A percentile compares a stretch with the other conserved stretches of the same genome.
Conservation (phyloP, 2,329 filamentous ascomycete genomes). For the Fusarium goolgardi region DNA sequence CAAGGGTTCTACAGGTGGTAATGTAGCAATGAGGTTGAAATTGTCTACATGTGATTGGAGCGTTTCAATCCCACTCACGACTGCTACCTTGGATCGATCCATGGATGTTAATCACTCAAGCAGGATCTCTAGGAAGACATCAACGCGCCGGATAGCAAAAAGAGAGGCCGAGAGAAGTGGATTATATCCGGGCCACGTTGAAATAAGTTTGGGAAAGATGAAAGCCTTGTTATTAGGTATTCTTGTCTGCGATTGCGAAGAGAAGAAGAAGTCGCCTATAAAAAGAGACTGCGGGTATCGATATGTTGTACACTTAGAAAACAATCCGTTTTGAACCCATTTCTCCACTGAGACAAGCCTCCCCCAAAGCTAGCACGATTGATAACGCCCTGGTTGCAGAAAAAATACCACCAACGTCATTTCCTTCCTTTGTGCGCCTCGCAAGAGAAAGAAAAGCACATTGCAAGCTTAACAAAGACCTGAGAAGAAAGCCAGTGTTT, state of each 20-base stretch:
- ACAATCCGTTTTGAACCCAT: conserved; percentile 8
- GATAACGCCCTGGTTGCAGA: conserved; percentile 8
- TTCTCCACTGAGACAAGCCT: conserved; percentile 24
- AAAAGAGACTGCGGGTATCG: conserved; percentile 36
- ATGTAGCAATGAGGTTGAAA: background rate
- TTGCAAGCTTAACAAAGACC: background rate
- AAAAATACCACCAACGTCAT: conserved; percentile 19
- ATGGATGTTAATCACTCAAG: background rate
- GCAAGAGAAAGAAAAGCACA: conserved; percentile 3
- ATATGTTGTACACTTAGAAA: conserved; percentile 35
- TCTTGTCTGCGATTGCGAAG: conserved; percentile 19
- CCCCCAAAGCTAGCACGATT: conserved; percentile 6
- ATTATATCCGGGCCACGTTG: background rate
- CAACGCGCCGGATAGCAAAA: background rate
- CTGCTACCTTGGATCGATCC: background rate
- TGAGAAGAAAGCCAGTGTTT: conserved; percentile 3
- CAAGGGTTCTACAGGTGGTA: conserved; percentile 9
- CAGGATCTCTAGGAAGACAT: background rate
- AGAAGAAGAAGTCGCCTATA: conserved; percentile 11
- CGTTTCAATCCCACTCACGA: conserved; percentile 8
- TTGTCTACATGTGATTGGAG: conserved; percentile 23
- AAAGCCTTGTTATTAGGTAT: conserved; percentile 14
- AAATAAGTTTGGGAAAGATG: background rate
- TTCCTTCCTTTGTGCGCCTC: conserved; percentile 25
- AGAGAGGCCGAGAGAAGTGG: conserved; percentile 25